These are phyloP conservation scores for Salix purpurea DNA, from an alignment of 345 rosid species.

Conservation along the genomic window DNA sequence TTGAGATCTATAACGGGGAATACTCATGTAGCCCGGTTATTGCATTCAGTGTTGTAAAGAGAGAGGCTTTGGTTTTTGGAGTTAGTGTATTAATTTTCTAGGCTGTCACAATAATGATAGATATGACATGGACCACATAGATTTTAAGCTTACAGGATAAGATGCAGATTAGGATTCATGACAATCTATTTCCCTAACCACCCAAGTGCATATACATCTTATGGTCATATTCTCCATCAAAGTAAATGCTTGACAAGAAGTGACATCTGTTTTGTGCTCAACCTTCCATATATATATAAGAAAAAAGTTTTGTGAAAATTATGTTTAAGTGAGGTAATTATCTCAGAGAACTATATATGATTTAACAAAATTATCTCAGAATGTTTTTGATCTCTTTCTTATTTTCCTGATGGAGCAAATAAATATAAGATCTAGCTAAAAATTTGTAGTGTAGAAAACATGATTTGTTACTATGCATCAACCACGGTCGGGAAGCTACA, in stretches of 20 bases:
- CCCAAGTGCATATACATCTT: neutral
- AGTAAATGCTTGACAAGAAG: neutral
- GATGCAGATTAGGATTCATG: neutral
- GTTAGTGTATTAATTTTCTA: neutral
- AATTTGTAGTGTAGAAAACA: too few relatives aligned
- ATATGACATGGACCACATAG: neutral
- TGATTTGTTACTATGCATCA: neutral
- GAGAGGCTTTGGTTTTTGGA: neutral
- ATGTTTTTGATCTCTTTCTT: too few relatives aligned
- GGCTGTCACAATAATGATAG: neutral
- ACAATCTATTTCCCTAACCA: neutral
- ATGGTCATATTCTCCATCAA: neutral
- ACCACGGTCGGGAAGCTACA: neutral
- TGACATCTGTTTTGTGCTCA: neutral
- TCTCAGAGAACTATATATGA: too few relatives aligned
- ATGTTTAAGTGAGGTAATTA: too few relatives aligned
- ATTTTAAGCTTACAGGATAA: neutral
- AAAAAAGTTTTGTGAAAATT: too few relatives aligned
- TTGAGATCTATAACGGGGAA: neutral
- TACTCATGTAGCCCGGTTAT: neutral
- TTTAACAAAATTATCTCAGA: too few relatives aligned
- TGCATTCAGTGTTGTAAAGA: neutral
- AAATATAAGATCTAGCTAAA: too few relatives aligned
- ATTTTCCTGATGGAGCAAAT: too few relatives aligned
- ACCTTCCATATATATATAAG: neutral